Conservation (phyloP, 2,329 filamentous ascomycete genomes). For the Xylaria sp. region DNA sequence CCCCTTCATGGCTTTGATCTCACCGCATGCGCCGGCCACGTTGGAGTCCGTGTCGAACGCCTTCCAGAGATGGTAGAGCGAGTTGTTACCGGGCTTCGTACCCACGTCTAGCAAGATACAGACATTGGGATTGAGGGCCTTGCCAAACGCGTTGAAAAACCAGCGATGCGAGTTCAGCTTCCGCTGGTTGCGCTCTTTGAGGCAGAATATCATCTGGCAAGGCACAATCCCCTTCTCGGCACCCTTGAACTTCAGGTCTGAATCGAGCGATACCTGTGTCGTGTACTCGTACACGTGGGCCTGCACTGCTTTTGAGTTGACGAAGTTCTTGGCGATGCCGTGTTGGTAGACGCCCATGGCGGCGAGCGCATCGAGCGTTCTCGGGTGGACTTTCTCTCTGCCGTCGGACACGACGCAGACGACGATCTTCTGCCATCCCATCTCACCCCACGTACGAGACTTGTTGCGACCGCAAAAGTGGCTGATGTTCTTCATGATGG, state of each 20-base stretch:
- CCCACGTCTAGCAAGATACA: constrained; percentile 98
- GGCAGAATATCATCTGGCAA: constrained; percentile 97
- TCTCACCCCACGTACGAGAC: constrained; percentile 98
- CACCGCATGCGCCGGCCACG: constrained; percentile 94
- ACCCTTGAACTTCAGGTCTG: constrained; percentile 97
- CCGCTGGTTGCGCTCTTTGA: constrained; percentile 97
- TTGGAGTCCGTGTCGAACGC: constrained; percentile 98
- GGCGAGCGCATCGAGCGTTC: constrained; percentile 92
- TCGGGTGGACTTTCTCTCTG: constrained; percentile 85
- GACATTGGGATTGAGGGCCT: constrained; percentile 91
- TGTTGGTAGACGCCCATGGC: constrained; percentile 99
- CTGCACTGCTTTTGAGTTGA: constrained; percentile 95
- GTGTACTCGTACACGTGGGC: constrained; percentile 99
- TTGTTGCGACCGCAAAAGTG: constrained; percentile 95
- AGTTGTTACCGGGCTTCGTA: constrained; percentile 87
- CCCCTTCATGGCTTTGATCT: constrained; percentile 98
- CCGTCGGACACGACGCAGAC: constrained; percentile 98
- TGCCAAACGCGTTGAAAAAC: constrained; percentile 99
- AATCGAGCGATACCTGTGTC: constrained; percentile 94
- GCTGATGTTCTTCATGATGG: constrained; percentile 98
- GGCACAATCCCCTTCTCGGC: constrained; percentile 99
- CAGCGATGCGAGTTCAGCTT: constrained; percentile 98
- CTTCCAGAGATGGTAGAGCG: constrained; percentile 98
- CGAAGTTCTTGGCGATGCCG: constrained; percentile 97
- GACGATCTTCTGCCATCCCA: constrained; percentile 99